Percentiles rank a stretch among this genome's conserved stretches.
These are phyloP conservation scores for Boletus rufocinnamomeus DNA, from an alignment of 768 basidiomycete species.

Conservation along the genomic window DNA sequence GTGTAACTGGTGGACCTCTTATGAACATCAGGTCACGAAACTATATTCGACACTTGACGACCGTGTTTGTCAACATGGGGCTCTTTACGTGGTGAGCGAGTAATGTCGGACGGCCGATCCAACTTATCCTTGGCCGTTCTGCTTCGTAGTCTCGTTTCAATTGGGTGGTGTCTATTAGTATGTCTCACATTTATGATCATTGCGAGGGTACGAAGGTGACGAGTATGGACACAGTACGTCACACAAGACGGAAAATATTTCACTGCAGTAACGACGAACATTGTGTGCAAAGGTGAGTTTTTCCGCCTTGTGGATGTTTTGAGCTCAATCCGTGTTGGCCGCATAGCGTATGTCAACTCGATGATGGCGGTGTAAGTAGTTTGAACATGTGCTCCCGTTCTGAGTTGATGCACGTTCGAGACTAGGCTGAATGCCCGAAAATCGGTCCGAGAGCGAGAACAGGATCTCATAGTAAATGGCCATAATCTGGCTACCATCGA, in stretches of 20 bases:
- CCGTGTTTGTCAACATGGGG: constrained; percentile 19
- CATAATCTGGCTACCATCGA: constrained; percentile 5
- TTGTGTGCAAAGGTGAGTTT: constrained; percentile 8
- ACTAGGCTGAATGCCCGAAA: constrained; percentile 16
- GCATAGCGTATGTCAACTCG: constrained; percentile 12
- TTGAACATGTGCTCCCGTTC: not conserved
- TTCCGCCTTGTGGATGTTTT: not conserved
- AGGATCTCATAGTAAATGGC: not conserved
- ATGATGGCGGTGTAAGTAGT: constrained; percentile 19
- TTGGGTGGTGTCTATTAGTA: constrained; percentile 14
- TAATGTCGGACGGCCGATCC: not conserved
- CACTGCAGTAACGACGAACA: not conserved
- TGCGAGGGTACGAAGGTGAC: not conserved
- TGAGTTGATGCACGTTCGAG: not conserved
- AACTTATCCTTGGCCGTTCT: no score
- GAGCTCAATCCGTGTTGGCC: not conserved
- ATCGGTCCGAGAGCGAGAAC: constrained; percentile 6
- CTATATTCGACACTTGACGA: constrained; percentile 11
- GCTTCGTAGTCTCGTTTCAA: constrained; percentile 2
- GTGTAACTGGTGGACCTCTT: not conserved
- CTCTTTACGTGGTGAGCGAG: constrained; percentile 14
- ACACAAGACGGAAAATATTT: not conserved
- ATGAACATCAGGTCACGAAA: constrained; percentile 6
- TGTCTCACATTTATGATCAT: not conserved
- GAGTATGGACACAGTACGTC: not conserved